phyloP scores from a whole-genome alignment of 2,329 filamentous ascomycete species.

The Calonectria pseudoturangicola region DNA sequence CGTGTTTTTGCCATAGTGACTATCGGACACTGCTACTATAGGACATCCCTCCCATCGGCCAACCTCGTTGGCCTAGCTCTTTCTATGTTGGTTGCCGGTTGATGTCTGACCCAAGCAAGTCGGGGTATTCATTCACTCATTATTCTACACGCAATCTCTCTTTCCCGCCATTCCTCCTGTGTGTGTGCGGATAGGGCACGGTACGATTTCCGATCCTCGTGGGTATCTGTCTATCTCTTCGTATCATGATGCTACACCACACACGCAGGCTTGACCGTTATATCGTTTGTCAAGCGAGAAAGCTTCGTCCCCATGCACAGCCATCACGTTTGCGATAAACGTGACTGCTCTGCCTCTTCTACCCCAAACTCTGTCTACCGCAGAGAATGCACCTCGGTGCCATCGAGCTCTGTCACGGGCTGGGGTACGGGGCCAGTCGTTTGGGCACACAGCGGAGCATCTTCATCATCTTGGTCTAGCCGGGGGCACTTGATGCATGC shows the following conservation, averaged over 20 bases:
- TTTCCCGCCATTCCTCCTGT: neutral
- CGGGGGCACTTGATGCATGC: slow-evolving; percentile 48
- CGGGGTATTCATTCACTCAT: neutral
- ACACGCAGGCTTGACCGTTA: slow-evolving; percentile 17
- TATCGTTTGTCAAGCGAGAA: neutral
- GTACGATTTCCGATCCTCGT: neutral
- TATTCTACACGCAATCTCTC: neutral
- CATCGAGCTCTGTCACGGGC: slow-evolving; percentile 27
- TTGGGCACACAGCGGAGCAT: slow-evolving; percentile 14
- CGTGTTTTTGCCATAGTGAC: neutral
- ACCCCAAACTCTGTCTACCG: neutral
- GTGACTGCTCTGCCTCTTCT: neutral
- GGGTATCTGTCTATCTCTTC: neutral
- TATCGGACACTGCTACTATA: neutral
- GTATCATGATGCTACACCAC: slow-evolving; percentile 27
- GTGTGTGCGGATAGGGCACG: neutral
- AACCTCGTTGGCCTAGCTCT: neutral
- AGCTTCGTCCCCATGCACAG: slow-evolving; percentile 5
- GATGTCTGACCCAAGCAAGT: neutral
- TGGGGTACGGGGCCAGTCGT: slow-evolving; percentile 4
- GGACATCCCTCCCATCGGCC: slow-evolving; percentile 24
- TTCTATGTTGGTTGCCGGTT: neutral
- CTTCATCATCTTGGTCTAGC: slow-evolving; percentile 40
- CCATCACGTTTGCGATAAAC: slow-evolving; percentile 17
- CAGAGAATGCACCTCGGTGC: neutral